phyloP scores from a whole-genome alignment of 176 grass and related monocot genomes.

The Carex myosuroides region DNA sequence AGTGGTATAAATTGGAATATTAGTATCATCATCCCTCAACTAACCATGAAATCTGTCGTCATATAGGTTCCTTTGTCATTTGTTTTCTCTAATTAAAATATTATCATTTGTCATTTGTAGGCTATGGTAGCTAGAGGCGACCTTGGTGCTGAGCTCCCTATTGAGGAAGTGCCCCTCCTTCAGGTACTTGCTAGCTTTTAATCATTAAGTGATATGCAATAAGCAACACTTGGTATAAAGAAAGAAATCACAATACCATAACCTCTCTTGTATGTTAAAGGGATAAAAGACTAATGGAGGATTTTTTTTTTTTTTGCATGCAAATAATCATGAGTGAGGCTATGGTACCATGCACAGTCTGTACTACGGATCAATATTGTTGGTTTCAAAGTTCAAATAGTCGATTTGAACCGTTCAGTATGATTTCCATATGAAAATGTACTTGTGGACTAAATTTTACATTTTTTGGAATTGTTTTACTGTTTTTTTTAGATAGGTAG shows the following conservation, averaged over 20 bases:
- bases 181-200: conserved; percentile 45
- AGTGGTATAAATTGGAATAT: background rate
- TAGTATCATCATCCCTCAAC: background rate
- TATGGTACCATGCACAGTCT: too few relatives aligned
- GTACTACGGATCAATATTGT: too few relatives aligned
- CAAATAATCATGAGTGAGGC: background rate
- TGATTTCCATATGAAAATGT: too few relatives aligned
- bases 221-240: background rate
- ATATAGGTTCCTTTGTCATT: background rate
- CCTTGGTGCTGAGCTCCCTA: conserved; percentile 95
- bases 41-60: background rate
- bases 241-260: too few relatives aligned
- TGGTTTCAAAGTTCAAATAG: too few relatives aligned
- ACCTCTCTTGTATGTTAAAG: too few relatives aligned
- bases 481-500: too few relatives aligned
- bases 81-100: background rate
- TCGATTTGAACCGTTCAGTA: too few relatives aligned
- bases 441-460: too few relatives aligned
- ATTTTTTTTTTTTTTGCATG: background rate
- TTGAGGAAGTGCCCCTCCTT: conserved; percentile 89
- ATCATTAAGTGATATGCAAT: background rate
- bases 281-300: background rate
- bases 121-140: conserved; percentile 99
- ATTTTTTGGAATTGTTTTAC: too few relatives aligned
- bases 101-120: conserved; percentile 25